Base-by-base conservation (phyloP, 2,329 filamentous ascomycete species). In the Chrysoporthe austroafricana region DNA sequence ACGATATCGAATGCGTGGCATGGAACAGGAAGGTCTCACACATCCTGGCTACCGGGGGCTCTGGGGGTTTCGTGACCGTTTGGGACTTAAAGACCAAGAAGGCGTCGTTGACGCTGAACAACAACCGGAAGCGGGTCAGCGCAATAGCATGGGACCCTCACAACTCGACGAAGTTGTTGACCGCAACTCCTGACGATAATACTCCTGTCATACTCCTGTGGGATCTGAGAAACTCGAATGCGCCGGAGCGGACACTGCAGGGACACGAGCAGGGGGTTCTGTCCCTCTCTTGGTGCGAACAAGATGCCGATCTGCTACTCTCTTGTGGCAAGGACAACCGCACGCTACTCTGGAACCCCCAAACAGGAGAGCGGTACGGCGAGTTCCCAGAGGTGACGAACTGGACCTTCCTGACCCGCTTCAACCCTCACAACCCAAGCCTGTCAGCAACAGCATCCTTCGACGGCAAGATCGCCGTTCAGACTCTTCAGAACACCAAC, bases 71-170 rank as follows among this genome's bases (percentile, higher is more conserved):
- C 75, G 94, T 98, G 46, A 98, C 96, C 2, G 95, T 99, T 21
- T 99, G 96, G 96, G 96, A 99, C 81, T 86, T 98, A 72, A 97
- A 97, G 84, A 94, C 93, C 14, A 98, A 97, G 87, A 97, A 97
- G 82, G 94, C 97, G 73, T 97, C 94, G 66, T 83, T 99, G 79
- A 97, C 94, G 46, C 84, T 99, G 72, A 99, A 97, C 84, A 96
- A 96, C 77, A 96, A 93, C 76, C 89, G 96, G 71, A 99, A 97
- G 81, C 86, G 94, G 64, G 94, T 98, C 75, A 97, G 94, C 79
- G 91, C 96, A 69, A 93, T 99, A 73, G 94, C 94, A 14, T 99
- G 96, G 96, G 96, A 99, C 75, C 96, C 96, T 0, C 93, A 96
- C 75, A 95, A 93, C 81, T 91, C 95, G 58, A 99, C 96, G 0